Evolutionary conservation across 139 green algal genomes (phyloP).

Genomic region (Chlorella sp.): DNA sequence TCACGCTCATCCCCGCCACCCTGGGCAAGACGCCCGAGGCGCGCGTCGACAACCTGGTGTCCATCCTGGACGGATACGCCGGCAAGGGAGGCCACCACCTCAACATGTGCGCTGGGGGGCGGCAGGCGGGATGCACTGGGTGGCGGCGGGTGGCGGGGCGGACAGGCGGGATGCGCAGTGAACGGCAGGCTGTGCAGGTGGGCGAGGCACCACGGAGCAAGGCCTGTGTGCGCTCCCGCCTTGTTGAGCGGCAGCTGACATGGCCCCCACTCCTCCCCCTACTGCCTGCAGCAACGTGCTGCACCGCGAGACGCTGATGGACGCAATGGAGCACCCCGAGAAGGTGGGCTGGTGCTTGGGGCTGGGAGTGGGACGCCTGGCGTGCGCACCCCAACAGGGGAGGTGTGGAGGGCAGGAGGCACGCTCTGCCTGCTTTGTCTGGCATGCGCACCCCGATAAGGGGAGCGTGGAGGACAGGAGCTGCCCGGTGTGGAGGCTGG

Average conservation of each 20-base stretch:
- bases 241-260: too few relatives aligned
- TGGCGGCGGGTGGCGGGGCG: not conserved
- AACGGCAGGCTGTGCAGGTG: too few relatives aligned
- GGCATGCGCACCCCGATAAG: too few relatives aligned
- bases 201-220: too few relatives aligned
- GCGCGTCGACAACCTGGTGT: slow-evolving; percentile 60
- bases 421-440: not conserved
- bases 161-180: too few relatives aligned
- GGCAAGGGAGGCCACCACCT: slow-evolving; percentile 64
- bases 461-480: too few relatives aligned
- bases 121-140: not conserved
- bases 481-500: not conserved
- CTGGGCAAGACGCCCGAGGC: slow-evolving; percentile 43
- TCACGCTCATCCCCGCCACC: slow-evolving; percentile 63
- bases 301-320: slow-evolving; percentile 64
- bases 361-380: not conserved
- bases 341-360: slow-evolving; percentile 32
- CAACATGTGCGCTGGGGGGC: slow-evolving; percentile 48
- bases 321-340: slow-evolving; percentile 80
- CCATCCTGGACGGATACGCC: slow-evolving; percentile 68
- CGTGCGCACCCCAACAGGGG: too few relatives aligned
- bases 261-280: not conserved
- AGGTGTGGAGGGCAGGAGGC: too few relatives aligned
- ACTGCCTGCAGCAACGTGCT: slow-evolving; percentile 59
- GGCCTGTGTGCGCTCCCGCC: too few relatives aligned